Evolutionary conservation across 495 filamentous ascomycete genomes (phyloP).

Genomic region (Monascus purpureus): DNA sequence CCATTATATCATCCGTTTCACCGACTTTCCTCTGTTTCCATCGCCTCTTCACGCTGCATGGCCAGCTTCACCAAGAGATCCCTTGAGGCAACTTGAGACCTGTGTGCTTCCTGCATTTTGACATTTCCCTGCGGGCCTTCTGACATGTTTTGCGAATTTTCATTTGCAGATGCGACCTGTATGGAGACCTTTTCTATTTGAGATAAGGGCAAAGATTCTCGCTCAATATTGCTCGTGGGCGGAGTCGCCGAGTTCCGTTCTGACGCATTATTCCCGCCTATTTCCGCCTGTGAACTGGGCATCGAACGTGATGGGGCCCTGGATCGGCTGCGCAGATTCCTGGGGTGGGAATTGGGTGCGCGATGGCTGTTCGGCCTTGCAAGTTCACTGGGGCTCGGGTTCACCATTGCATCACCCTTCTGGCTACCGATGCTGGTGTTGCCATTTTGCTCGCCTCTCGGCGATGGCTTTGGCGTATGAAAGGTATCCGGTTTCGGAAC

Average conservation of each 20-base stretch:
- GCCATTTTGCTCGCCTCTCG: conserved; percentile 8
- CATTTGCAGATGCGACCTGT: not conserved
- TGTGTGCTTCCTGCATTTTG: conserved; percentile 17
- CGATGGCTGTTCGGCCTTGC: conserved; percentile 2
- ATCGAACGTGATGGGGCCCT: not conserved
- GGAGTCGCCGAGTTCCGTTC: conserved; percentile 1
- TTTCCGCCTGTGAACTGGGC: not conserved
- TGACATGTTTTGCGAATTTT: not conserved
- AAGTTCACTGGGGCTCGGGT: conserved; percentile 6
- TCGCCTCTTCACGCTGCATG: conserved; percentile 33
- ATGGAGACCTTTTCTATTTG: not conserved
- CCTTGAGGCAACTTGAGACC: conserved; percentile 22
- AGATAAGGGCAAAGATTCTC: not conserved
- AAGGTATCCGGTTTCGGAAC: conserved; percentile 5
- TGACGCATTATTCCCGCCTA: not conserved
- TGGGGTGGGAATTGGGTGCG: conserved; percentile 1
- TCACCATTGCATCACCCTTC: conserved; percentile 1
- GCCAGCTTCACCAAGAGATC: conserved; percentile 24
- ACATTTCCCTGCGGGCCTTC: conserved; percentile 2
- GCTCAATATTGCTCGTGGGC: not conserved
- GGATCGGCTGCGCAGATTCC: conserved; percentile 9
- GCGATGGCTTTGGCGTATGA: conserved; percentile 7
- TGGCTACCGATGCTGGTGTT: conserved; percentile 4
- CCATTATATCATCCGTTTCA: too few species aligned
- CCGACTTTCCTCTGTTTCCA: too few species aligned